phyloP scores from a whole-genome alignment of 768 basidiomycete species.

The Tricholoma flavovirens region DNA sequence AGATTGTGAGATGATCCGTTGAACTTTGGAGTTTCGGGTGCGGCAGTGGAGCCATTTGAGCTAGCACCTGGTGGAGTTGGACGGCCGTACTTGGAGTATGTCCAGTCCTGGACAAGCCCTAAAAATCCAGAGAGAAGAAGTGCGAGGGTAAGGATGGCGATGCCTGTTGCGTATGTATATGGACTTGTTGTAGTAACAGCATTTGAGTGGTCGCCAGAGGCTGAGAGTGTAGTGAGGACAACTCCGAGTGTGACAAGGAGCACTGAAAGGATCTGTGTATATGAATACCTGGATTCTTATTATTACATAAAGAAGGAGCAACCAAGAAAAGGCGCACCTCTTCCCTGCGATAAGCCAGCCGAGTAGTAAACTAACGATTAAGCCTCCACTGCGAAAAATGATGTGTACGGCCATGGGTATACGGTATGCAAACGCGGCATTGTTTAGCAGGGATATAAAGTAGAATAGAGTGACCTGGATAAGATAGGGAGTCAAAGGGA shows the following conservation, averaged over 20 bases:
- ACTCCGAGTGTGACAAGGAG: constrained; percentile 79
- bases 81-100: constrained; percentile 44
- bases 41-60: not conserved
- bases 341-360: constrained; percentile 66
- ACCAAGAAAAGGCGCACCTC: constrained; percentile 36
- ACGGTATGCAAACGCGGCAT: constrained; percentile 80
- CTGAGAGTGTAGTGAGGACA: constrained; percentile 74
- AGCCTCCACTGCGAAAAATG: constrained; percentile 85
- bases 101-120: constrained; percentile 81
- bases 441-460: constrained; percentile 76
- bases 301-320: not conserved
- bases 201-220: constrained; percentile 34
- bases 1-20: not conserved
- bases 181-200: constrained; percentile 17
- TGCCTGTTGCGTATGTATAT: constrained; percentile 59
- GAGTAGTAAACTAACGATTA: constrained; percentile 78
- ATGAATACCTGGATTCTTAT: constrained; percentile 47
- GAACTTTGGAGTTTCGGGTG: not conserved
- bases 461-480: constrained; percentile 82
- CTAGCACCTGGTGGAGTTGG: constrained; percentile 13
- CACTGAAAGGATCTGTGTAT: constrained; percentile 65
- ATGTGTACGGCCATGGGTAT: constrained; percentile 94
- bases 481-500: constrained; percentile 70
- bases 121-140: constrained; percentile 77
- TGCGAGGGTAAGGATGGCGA: constrained; percentile 68